Evolutionary conservation across 139 green algal species (phyloP), one percentile per base, ranked within the genome.

Genomic region (Zygnema circumcarinatum): DNA sequence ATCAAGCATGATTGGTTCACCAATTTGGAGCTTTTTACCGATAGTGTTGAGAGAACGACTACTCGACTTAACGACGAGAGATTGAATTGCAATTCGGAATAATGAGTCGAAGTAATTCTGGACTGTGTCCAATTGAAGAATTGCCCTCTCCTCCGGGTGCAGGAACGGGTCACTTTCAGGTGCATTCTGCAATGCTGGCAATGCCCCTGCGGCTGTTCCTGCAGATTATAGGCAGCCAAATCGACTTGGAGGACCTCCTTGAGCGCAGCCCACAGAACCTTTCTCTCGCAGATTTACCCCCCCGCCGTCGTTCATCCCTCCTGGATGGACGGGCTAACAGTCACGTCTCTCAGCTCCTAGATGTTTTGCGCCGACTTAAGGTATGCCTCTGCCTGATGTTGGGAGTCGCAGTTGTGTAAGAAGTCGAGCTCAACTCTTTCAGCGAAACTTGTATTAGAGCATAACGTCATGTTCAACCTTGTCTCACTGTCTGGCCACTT

Each of bases 131-230:
- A n/a, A n/a, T n/a, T n/a, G n/a, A n/a, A n/a, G 7, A 47, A 56
- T 78, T 78, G 7, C 16, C 38, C 36, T 25, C 16, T 78, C 7
- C 16, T 78, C 11, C 38, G 16, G 16, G 7, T 47, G 38, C 38
- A 41, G 36, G 69, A 25, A 25, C 69, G 7, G 7, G 69, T 78
- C 69, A 47, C 7, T 41, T 41, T 56, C 69, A 56, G 3, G 69
- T 41, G 69, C 7, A 41, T 3, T 29, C 7, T 3, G 76, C 47
- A 52, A 22, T 83, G 52, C 40, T 83, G 76, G 76, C 76, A 3
- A 83, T 83, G 32, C 76, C 76, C 16, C 33, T 83, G 7, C 41
- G 75, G 47, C 76, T 83, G 33, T 83, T 22, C 32, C 76, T 83
- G 7, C 76, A 83, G 11, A 16, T 83, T 3, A 39, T 83, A 25